Conservation (phyloP, 129 eudicot species). For the Smallanthus sonchifolius region DNA sequence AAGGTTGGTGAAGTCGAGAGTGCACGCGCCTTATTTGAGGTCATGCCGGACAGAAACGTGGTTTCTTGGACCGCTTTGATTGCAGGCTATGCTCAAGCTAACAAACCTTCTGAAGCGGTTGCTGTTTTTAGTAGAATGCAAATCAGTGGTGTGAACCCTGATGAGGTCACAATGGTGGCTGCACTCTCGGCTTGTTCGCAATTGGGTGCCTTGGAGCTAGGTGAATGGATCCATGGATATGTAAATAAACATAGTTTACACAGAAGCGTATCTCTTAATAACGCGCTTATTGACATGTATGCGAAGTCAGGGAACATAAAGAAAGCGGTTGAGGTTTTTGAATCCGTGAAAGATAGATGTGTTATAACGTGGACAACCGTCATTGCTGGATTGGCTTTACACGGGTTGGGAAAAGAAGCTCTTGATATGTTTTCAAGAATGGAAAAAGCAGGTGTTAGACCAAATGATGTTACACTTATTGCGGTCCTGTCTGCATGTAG, state of each 20-base stretch:
- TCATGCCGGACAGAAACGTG: conserved; percentile 38
- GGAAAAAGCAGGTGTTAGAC: conserved; percentile 33
- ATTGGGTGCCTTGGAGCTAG: conserved; percentile 44
- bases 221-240: conserved; percentile 42
- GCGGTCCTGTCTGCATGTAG: conserved; percentile 52
- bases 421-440: conserved; percentile 40
- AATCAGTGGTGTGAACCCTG: conserved; percentile 30
- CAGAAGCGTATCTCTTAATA: conserved; percentile 27
- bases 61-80: conserved; percentile 47
- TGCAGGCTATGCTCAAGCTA: conserved; percentile 37
- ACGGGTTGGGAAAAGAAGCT: conserved; percentile 45
- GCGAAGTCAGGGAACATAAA: conserved; percentile 46
- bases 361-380: conserved; percentile 49
- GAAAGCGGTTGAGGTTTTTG: conserved; percentile 31
- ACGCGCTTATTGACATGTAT: conserved; percentile 56
- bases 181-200: conserved; percentile 42
- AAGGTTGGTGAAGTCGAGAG: conserved; percentile 38
- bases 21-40: conserved; percentile 28
- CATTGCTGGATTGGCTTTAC: conserved; percentile 40
- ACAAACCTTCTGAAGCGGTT: conserved; percentile 35
- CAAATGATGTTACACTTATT: conserved; percentile 43
- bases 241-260: conserved; percentile 6
- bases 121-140: conserved; percentile 38
- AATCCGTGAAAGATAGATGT: conserved; percentile 34
- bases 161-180: conserved; percentile 46